These are phyloP conservation scores for Hypoxylon sp. DNA, from an alignment of 2,329 filamentous ascomycete genomes.

Conservation along the genomic window DNA sequence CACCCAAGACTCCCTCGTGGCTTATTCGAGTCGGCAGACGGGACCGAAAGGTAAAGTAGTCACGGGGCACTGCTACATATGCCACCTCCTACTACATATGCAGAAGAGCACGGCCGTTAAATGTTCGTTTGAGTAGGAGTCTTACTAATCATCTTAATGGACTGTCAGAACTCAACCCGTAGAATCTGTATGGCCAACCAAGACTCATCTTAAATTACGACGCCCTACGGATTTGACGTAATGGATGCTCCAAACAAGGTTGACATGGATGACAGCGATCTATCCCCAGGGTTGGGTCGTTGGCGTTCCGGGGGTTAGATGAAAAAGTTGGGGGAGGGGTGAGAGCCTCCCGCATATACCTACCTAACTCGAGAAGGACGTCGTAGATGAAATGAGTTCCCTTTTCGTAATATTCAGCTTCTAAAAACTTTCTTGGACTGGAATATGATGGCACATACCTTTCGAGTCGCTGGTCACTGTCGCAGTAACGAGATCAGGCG, in stretches of 20 bases:
- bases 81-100: background rate
- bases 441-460: background rate
- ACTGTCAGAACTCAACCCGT: slow-evolving; percentile 32
- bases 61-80: slow-evolving; percentile 19
- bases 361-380: slow-evolving; percentile 35
- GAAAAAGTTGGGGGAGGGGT: slow-evolving; percentile 19
- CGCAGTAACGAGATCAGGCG: background rate
- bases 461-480: background rate
- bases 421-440: slow-evolving; percentile 3
- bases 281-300: slow-evolving; percentile 35
- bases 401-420: slow-evolving; percentile 15
- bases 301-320: slow-evolving; percentile 26
- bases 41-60: slow-evolving; percentile 23
- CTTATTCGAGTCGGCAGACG: slow-evolving; percentile 22
- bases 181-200: slow-evolving; percentile 32
- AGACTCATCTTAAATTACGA: slow-evolving; percentile 30
- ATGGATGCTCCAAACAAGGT: slow-evolving; percentile 37
- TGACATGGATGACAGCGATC: slow-evolving; percentile 28
- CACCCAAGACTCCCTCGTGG: slow-evolving; percentile 22
- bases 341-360: slow-evolving; percentile 34
- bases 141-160: slow-evolving; percentile 43
- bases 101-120: slow-evolving; percentile 24
- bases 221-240: slow-evolving; percentile 39
- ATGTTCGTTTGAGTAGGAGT: slow-evolving; percentile 9
- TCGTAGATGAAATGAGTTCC: slow-evolving; percentile 10